Base-by-base conservation (phyloP, 2,329 filamentous ascomycete genomes). In the Mollisiaceae sp. region DNA sequence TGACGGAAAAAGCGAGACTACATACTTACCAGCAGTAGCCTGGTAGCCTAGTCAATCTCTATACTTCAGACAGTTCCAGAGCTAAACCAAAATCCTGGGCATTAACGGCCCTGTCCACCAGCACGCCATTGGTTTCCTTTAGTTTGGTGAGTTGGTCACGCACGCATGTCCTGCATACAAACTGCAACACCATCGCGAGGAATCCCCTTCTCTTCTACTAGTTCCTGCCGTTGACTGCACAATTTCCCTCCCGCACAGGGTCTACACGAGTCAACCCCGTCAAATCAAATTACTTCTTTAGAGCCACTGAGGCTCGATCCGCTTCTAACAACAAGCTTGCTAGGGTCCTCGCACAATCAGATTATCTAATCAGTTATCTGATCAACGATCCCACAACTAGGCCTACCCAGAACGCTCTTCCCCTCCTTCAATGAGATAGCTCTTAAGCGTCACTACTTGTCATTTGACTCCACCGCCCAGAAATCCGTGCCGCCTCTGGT, bases 361-460 rank as follows among this genome's bases (percentile, higher is more conserved):
- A 67, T 67, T 66, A 70, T 68, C 68, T 70, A 60, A 66, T 66
- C 64, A 63, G 32, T 63, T 68, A 63, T 64, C 60, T 45, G 60
- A 63, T 62, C 54, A 15, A 27, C 45, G 60, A 20, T 35, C 15
- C 55, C n/a, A n/a, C n/a, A n/a, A n/a, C n/a, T n/a, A n/a, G n/a
- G n/a, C n/a, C n/a, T n/a, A n/a, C n/a, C 54, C 45, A 39, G 59
- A 60, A 65, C 43, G 35, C 18, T 63, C 36, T 35, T 36, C 32
- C 22, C 45, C 35, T 64, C 22, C 32, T 22, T 18, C 41, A 43
- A 20, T 24, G 8, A 52, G 20, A 38, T 55, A 41, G 36, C 14
- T 11, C 20, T 24, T 54, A 32, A 35, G 6, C 39, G 43, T 54
- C 43, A 52, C 45, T 39, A 4, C 22, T 27, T 39, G n/a, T 18